phyloP scores from a whole-genome alignment of 768 basidiomycete genomes.

The Phlegmacium glaucopus region DNA sequence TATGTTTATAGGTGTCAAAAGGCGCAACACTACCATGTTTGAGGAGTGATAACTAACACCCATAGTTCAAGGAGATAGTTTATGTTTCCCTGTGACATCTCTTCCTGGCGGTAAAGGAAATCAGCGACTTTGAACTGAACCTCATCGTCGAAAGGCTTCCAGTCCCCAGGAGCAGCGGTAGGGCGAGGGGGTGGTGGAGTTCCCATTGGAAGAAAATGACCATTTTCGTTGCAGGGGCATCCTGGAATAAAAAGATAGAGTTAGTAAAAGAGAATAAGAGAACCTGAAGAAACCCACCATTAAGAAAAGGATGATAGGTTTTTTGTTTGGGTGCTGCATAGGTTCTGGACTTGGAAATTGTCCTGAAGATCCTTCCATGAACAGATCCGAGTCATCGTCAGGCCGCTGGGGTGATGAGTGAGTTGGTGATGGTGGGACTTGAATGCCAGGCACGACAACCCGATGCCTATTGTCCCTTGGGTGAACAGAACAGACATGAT shows the following conservation, averaged over 20 bases:
- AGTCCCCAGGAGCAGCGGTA: no score
- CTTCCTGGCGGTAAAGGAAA: no score
- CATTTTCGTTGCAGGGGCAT: not conserved
- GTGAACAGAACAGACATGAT: no score
- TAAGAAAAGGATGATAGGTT: not conserved
- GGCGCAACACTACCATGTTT: conserved; percentile 20
- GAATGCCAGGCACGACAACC: not conserved
- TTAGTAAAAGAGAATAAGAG: not conserved
- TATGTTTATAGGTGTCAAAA: conserved; percentile 25
- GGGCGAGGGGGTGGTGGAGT: no score
- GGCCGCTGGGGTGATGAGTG: not conserved
- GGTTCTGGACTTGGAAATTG: not conserved
- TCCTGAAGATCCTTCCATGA: not conserved
- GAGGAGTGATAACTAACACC: conserved; percentile 1
- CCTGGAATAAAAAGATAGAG: not conserved
- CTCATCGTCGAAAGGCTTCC: no score
- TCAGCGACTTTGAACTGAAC: no score
- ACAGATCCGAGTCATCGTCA: not conserved
- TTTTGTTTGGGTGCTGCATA: not conserved
- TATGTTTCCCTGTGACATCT: no score
- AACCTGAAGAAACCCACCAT: not conserved
- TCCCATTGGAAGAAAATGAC: no score
- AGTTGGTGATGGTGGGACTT: not conserved
- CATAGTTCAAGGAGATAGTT: no score
- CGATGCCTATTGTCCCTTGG: not conserved